Evolutionary conservation across 2,329 filamentous ascomycete species (phyloP), one percentile per base, ranked within the genome.

Genomic region (Stagonosporopsis vannaccii): DNA sequence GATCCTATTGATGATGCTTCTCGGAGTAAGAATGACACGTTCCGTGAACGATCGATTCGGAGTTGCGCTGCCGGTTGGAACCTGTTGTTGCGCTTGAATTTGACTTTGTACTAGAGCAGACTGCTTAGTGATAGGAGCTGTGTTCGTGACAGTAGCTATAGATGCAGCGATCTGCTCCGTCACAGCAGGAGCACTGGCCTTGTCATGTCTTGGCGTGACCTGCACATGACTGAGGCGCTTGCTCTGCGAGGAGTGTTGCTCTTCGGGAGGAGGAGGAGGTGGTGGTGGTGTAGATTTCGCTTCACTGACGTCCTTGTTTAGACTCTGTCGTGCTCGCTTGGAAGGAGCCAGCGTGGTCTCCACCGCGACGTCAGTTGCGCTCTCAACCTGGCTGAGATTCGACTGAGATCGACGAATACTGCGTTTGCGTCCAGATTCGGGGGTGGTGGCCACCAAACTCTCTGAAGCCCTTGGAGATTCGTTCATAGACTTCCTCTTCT

Each of bases 1-100:
- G 30, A 75, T 61, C 36, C 68, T 69, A 79, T 56, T 74, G 58
- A 87, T 79, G 56, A 90, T 86, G 62, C 75, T 78, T 58, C 77
- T 68, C 60, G 80, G 72, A 23, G 78, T 72, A 35, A 76, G 69
- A 57, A 77, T 71, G 57, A 72, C 67, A 45, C 76, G 69, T 60
- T 72, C 66, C 2, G 70, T 51, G 43, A 74, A 71, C 4, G 72
- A 72, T 22, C 69, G 67, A 19, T 54, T 68, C 1, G 69, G 66
- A n/a, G 70, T 74, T 15, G 58, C 54, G 35, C 51, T 51, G 22
- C 32, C 56, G 17, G 50, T 45, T 11, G 48, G 37, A 19, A 28
- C n/a, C 20, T 52, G 55, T 26, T 48, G 40, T 32, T 52, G 48
- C n/a, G 40, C 17, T 17, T 48, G 48, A 1, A 44, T 53, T 11